phyloP scores from a whole-genome alignment of 352 stramenopile species.

The Pythium chondricola region DNA sequence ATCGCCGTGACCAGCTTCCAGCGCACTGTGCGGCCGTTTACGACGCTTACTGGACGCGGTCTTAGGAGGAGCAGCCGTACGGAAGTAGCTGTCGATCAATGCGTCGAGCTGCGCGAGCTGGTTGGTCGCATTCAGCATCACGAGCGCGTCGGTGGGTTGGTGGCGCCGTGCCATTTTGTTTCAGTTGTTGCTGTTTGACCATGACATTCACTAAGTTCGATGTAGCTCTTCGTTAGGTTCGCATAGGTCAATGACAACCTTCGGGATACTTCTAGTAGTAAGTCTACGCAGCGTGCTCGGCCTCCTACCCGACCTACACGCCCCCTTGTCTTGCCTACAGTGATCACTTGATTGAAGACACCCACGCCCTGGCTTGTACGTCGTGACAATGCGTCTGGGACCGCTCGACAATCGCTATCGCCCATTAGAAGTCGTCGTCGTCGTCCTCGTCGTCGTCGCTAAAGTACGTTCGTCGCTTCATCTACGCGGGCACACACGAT shows the following conservation, averaged over 20 bases:
- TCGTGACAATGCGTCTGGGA: no score
- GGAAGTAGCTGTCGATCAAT: conserved; percentile 21
- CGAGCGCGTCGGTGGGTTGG: not conserved
- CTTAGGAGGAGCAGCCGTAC: not conserved
- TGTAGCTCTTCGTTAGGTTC: not conserved
- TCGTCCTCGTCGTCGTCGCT: conserved; percentile 86
- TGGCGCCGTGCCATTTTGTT: not conserved
- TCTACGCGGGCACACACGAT: conserved; percentile 27
- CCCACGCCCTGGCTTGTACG: no score
- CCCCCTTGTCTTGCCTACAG: no score
- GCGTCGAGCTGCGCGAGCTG: conserved; percentile 7
- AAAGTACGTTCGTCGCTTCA: conserved; percentile 86
- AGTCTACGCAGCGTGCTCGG: no score
- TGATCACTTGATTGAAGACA: no score
- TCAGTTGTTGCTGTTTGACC: not conserved
- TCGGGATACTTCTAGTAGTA: no score
- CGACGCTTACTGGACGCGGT: not conserved
- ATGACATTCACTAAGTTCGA: not conserved
- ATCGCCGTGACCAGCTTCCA: not conserved
- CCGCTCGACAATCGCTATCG: no score
- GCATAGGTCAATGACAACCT: no score
- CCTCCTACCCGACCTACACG: no score
- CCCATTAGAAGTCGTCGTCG: conserved; percentile 46
- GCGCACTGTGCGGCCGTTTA: not conserved
- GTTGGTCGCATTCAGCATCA: conserved; percentile 12